Percentiles rank a stretch among this genome's conserved stretches.
Evolutionary conservation across 805 yeast genomes (phyloP).

Genomic region (Teunomyces cretensis): DNA sequence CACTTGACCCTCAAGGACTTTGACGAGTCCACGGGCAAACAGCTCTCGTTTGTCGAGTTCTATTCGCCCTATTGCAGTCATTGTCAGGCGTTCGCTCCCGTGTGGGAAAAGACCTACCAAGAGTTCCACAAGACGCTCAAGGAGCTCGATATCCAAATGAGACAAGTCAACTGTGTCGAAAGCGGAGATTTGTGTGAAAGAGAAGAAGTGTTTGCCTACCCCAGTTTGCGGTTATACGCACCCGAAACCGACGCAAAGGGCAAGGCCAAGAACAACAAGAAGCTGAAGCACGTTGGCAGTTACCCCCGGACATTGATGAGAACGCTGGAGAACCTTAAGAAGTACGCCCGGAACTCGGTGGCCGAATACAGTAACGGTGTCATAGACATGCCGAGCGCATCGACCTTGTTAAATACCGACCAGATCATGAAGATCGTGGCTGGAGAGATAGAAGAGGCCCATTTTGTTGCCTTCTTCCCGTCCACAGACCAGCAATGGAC

Average conservation of each 20-base stretch:
- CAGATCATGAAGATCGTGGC: slow-evolving; percentile 49
- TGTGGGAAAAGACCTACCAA: slow-evolving; percentile 70
- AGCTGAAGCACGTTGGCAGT: slow-evolving; percentile 33
- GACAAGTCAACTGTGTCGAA: slow-evolving; percentile 82
- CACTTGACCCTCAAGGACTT: slow-evolving; percentile 52
- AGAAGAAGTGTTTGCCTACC: slow-evolving; percentile 66
- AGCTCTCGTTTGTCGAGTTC: slow-evolving; percentile 79
- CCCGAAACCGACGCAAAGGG: slow-evolving; percentile 43
- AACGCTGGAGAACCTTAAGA: slow-evolving; percentile 48
- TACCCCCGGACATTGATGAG: slow-evolving; percentile 50
- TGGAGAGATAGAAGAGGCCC: slow-evolving; percentile 51
- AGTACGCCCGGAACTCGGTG: slow-evolving; percentile 55
- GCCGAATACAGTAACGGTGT: slow-evolving; percentile 43
- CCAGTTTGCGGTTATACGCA: slow-evolving; percentile 68
- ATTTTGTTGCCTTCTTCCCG: slow-evolving; percentile 68
- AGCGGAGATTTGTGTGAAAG: slow-evolving; percentile 81
- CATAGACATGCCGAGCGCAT: slow-evolving; percentile 40
- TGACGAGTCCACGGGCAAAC: slow-evolving; percentile 46
- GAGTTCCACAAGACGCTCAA: slow-evolving; percentile 46
- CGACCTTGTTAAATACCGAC: slow-evolving; percentile 38
- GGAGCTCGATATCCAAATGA: slow-evolving; percentile 50
- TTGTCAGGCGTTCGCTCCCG: slow-evolving; percentile 77
- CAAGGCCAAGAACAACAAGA: slow-evolving; percentile 23
- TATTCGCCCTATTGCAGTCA: slow-evolving; percentile 88
- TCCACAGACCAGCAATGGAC: slow-evolving; percentile 43